phyloP scores from a whole-genome alignment of 768 basidiomycete genomes.

The Imleria badia region DNA sequence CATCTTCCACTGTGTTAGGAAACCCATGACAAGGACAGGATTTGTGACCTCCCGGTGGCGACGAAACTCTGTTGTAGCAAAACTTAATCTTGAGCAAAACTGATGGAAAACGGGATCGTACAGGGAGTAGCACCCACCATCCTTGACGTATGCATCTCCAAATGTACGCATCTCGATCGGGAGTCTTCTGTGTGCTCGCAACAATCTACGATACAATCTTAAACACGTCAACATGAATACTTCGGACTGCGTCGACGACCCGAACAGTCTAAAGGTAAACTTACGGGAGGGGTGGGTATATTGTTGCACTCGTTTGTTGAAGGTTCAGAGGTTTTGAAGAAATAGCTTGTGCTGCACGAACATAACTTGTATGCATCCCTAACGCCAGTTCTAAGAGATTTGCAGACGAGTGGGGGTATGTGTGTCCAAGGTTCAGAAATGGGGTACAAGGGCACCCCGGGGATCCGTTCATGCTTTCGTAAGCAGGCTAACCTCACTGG shows the following conservation, averaged over 20 bases:
- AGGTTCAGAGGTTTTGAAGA: constrained; percentile 59
- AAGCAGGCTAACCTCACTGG: too few species aligned
- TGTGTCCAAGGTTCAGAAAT: too few species aligned
- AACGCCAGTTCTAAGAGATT: not conserved
- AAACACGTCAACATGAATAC: not conserved
- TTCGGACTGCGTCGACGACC: not conserved
- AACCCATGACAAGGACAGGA: constrained; percentile 90
- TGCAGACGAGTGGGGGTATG: not conserved
- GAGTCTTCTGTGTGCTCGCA: constrained; percentile 75
- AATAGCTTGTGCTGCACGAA: constrained; percentile 40
- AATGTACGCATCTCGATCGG: constrained; percentile 79
- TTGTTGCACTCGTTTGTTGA: constrained; percentile 58
- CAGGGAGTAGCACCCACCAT: constrained; percentile 44
- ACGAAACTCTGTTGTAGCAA: constrained; percentile 69
- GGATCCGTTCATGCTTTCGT: too few species aligned
- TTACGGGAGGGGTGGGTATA: constrained; percentile 85
- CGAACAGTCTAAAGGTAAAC: constrained; percentile 19
- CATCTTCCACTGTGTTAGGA: constrained; percentile 92
- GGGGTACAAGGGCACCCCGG: too few species aligned
- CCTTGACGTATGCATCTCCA: constrained; percentile 85
- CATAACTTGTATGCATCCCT: constrained; percentile 21
- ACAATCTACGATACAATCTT: constrained; percentile 78
- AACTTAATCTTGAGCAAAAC: constrained; percentile 8
- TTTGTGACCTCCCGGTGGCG: constrained; percentile 78
- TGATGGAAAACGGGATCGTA: not conserved